Percentiles rank a stretch among this genome's conserved stretches.
phyloP scores from a whole-genome alignment of 352 stramenopile species.

The Blastocystis sp. region DNA sequence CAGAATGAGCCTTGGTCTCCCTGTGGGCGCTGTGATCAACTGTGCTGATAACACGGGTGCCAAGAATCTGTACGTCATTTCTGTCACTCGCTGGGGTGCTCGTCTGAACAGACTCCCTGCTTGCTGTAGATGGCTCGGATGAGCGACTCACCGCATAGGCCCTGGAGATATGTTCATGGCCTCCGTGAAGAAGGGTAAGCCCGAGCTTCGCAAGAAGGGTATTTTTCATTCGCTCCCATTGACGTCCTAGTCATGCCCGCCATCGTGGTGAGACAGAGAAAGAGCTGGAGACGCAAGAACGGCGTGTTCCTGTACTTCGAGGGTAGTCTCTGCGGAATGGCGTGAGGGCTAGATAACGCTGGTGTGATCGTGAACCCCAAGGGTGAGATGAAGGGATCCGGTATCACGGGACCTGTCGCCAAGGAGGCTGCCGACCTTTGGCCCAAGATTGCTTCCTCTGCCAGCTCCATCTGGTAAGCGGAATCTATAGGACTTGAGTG shows the following conservation, averaged over 20 bases:
- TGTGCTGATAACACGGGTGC: constrained; percentile 99
- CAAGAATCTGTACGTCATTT: constrained; percentile 99
- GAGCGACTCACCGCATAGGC: constrained; percentile 41
- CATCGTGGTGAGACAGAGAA: constrained; percentile 97
- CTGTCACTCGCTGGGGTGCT: constrained; percentile 97
- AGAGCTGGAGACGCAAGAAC: constrained; percentile 97
- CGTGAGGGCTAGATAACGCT: constrained; percentile 83
- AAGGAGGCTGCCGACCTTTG: constrained; percentile 99
- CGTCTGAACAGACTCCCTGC: constrained; percentile 97
- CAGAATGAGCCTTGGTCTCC: constrained; percentile 96
- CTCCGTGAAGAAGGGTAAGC: constrained; percentile 99
- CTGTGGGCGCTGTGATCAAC: constrained; percentile 96
- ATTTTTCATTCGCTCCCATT: constrained; percentile 54
- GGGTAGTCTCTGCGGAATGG: constrained; percentile 72
- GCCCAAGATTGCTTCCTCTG: constrained; percentile 98
- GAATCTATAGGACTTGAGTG: neutral
- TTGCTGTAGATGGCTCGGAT: constrained; percentile 77
- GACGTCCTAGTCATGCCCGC: constrained; percentile 87
- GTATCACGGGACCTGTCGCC: constrained; percentile 96
- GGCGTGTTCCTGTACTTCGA: constrained; percentile 99
- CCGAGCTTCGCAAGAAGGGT: constrained; percentile 98
- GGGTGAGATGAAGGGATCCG: constrained; percentile 99
- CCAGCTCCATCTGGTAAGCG: constrained; percentile 97
- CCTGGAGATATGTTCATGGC: constrained; percentile 99
- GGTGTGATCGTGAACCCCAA: constrained; percentile 99